A percentile compares a stretch with the other conserved stretches of the same genome.
Conservation (phyloP, 108 stramenopile genomes). For the Cyclotella distinguenda region DNA sequence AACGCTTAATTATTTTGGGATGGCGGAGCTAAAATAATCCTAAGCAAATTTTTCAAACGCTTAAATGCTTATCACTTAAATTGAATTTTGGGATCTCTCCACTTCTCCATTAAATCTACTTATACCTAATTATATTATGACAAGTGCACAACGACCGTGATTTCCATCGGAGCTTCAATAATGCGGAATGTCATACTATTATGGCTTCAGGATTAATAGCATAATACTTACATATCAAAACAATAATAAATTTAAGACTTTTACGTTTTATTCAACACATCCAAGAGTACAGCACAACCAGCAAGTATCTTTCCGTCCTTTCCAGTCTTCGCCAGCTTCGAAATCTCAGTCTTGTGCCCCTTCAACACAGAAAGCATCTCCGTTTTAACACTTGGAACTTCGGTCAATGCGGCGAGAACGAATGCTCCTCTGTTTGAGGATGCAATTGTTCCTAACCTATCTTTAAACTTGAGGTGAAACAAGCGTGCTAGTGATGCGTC, state of each 20-base stretch:
- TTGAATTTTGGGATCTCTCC: no score
- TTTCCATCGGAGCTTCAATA: no score
- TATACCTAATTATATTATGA: no score
- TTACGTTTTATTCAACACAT: slow-evolving; percentile 38
- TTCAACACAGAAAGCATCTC: slow-evolving; percentile 49
- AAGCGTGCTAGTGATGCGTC: slow-evolving; percentile 40
- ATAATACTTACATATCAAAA: no score
- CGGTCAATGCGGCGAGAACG: slow-evolving; percentile 65
- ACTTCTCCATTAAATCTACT: no score
- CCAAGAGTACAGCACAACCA: slow-evolving; percentile 60
- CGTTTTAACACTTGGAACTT: slow-evolving; percentile 50
- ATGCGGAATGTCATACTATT: no score
- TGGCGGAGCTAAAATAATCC: no score
- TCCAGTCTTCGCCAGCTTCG: slow-evolving; percentile 43
- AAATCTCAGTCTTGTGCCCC: slow-evolving; percentile 33
- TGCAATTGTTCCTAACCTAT: slow-evolving; percentile 51
- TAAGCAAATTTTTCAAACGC: no score
- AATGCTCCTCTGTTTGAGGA: slow-evolving; percentile 78
- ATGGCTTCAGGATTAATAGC: no score
- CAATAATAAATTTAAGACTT: background rate
- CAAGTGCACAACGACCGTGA: no score
- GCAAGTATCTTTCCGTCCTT: slow-evolving; percentile 54
- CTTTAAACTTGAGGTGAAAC: slow-evolving; percentile 50
- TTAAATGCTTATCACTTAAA: no score
- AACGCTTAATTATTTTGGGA: no score